phyloP scores from a whole-genome alignment of 2,329 filamentous ascomycete genomes.

The Ceratocystis destructans region DNA sequence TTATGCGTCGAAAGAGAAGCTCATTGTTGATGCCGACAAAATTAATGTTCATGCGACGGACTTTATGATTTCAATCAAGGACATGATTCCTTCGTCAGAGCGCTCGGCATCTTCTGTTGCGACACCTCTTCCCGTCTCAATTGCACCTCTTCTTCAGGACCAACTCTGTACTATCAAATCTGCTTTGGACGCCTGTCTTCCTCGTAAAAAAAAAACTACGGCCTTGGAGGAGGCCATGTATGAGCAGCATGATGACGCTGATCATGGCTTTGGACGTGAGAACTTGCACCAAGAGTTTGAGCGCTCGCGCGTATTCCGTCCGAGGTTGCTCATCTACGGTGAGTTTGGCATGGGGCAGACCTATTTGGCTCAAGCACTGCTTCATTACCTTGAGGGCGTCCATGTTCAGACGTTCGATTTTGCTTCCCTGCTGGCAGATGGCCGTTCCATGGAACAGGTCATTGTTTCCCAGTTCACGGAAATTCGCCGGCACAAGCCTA shows the following conservation, averaged over 20 bases:
- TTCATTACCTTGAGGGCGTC: conserved; percentile 84
- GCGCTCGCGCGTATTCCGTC: conserved; percentile 72
- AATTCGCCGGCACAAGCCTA: conserved; percentile 85
- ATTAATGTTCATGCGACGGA: conserved; percentile 85
- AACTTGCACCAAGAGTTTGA: conserved; percentile 67
- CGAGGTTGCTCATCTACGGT: conserved; percentile 73
- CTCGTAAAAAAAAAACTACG: conserved; percentile 72
- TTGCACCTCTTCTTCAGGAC: conserved; percentile 67
- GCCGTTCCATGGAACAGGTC: conserved; percentile 70
- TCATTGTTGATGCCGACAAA: conserved; percentile 70
- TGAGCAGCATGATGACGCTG: conserved; percentile 69
- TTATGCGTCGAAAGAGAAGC: conserved; percentile 78
- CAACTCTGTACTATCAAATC: conserved; percentile 57
- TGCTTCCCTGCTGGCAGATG: conserved; percentile 71
- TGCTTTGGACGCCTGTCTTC: conserved; percentile 62
- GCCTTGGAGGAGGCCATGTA: conserved; percentile 89
- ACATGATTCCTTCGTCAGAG: conserved; percentile 90
- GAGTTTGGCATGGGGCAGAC: conserved; percentile 80
- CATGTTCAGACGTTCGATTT: conserved; percentile 94
- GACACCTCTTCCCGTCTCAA: conserved; percentile 59
- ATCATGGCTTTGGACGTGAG: conserved; percentile 75
- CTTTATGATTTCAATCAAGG: conserved; percentile 94
- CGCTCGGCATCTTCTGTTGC: conserved; percentile 76
- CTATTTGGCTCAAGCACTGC: conserved; percentile 70
- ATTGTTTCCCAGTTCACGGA: conserved; percentile 85